phyloP scores from a whole-genome alignment of 2,329 filamentous ascomycete species.

The Ophiosphaerella herpotricha region DNA sequence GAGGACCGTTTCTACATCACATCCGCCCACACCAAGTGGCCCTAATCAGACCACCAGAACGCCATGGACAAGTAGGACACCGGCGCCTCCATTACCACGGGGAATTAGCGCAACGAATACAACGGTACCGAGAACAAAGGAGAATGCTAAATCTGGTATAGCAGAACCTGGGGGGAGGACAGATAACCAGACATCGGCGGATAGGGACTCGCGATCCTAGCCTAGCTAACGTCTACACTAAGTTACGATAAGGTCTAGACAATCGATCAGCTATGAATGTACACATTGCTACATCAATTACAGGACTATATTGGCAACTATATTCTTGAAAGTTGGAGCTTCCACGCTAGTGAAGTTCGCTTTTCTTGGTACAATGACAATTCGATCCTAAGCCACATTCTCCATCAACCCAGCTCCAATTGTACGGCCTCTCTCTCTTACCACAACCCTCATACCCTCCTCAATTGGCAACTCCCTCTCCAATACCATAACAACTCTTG shows the following conservation, averaged over 20 bases:
- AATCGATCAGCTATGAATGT: no score
- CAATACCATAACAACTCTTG: conserved; percentile 76
- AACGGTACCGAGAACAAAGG: conserved; percentile 34
- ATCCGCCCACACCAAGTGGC: conserved; percentile 24
- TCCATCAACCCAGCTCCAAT: conserved; percentile 87
- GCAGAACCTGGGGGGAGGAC: conserved; percentile 4
- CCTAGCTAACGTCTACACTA: no score
- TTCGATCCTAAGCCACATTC: conserved; percentile 24
- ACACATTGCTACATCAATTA: no score
- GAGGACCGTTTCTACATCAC: not conserved
- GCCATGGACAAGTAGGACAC: conserved; percentile 31
- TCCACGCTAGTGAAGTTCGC: no score
- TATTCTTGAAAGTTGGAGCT: no score
- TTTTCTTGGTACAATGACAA: not conserved
- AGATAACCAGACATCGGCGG: no score
- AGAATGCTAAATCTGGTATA: not conserved
- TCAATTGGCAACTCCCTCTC: conserved; percentile 78
- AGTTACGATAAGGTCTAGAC: no score
- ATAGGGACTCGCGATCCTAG: no score
- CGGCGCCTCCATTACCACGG: conserved; percentile 21
- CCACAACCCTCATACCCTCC: conserved; percentile 75
- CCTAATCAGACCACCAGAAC: conserved; percentile 41
- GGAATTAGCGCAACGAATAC: conserved; percentile 19
- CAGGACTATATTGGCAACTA: no score
- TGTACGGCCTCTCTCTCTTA: conserved; percentile 80